These are phyloP conservation scores for Lachancea mirantina DNA, from an alignment of 805 yeast genomes.

Conservation along the genomic window DNA sequence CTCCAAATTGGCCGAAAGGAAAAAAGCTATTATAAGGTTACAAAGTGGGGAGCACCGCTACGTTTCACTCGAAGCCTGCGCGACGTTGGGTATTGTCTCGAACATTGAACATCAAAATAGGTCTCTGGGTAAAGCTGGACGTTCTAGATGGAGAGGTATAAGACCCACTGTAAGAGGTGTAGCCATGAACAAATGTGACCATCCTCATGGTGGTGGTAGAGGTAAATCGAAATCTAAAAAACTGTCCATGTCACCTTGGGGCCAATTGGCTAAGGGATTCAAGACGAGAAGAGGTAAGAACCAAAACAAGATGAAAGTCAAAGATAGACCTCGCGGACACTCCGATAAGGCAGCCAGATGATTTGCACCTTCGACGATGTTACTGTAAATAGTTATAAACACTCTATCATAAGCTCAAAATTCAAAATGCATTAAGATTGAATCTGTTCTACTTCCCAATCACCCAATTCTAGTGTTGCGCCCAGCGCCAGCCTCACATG, in stretches of 20 bases:
- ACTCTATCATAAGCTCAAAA: neutral
- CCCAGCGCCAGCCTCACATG: conserved; percentile 75
- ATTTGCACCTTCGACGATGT: neutral
- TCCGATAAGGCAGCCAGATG: conserved; percentile 23
- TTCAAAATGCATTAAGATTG: neutral
- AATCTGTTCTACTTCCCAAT: conserved; percentile 15
- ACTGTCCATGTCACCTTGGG: conserved; percentile 94
- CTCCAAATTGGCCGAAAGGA: conserved; percentile 64
- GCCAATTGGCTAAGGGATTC: conserved; percentile 83
- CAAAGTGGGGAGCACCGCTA: conserved; percentile 93
- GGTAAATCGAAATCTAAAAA: conserved; percentile 97
- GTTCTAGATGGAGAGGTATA: conserved; percentile 84
- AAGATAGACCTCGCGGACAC: conserved; percentile 85
- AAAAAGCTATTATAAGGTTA: conserved; percentile 70
- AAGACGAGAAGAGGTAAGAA: conserved; percentile 90
- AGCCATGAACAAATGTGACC: conserved; percentile 96
- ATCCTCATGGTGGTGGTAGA: conserved; percentile 99
- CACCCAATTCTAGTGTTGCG: conserved; percentile 59
- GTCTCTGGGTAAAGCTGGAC: conserved; percentile 94
- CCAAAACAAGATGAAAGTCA: conserved; percentile 74
- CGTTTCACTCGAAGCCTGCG: conserved; percentile 78
- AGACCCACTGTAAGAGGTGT: conserved; percentile 97
- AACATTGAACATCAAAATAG: conserved; percentile 87
- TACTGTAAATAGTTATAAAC: conserved; percentile 2
- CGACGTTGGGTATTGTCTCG: conserved; percentile 88